Conservation (phyloP, 2,329 filamentous ascomycete genomes). For the Dactylellina cionopaga region DNA sequence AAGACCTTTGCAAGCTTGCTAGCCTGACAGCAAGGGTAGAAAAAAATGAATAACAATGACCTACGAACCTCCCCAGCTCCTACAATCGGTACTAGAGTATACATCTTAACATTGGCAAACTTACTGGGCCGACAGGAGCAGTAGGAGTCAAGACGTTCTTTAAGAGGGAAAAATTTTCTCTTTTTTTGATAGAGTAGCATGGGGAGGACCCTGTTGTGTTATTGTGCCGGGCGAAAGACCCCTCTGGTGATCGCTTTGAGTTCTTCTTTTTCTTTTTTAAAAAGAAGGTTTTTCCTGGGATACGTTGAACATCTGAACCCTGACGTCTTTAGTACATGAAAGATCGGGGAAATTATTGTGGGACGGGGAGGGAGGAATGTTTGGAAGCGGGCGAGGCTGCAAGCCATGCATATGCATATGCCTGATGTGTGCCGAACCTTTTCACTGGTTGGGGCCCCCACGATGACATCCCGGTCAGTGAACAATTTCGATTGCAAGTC, state of each 20-base stretch:
- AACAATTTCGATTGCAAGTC: conserved; percentile 14
- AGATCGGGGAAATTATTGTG: conserved; percentile 28
- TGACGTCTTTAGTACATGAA: conserved; percentile 36
- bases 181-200: conserved; percentile 27
- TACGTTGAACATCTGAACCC: conserved; percentile 20
- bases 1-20: conserved; percentile 1
- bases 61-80: background rate
- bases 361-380: background rate
- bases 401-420: conserved; percentile 46
- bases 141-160: conserved; percentile 20
- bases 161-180: conserved; percentile 26
- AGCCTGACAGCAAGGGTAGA: too few relatives aligned
- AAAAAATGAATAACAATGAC: conserved; percentile 19
- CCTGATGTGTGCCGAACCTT: conserved; percentile 31
- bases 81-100: background rate
- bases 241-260: conserved; percentile 19
- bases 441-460: background rate
- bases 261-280: background rate
- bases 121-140: conserved; percentile 17
- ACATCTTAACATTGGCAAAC: too few relatives aligned
- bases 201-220: conserved; percentile 13
- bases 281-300: conserved; percentile 9
- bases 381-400: conserved; percentile 34
- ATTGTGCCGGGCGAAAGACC: conserved; percentile 5
- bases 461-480: background rate